Evolutionary conservation across 2,329 filamentous ascomycete species (phyloP).

Genomic region (Elsinoe fawcettii): DNA sequence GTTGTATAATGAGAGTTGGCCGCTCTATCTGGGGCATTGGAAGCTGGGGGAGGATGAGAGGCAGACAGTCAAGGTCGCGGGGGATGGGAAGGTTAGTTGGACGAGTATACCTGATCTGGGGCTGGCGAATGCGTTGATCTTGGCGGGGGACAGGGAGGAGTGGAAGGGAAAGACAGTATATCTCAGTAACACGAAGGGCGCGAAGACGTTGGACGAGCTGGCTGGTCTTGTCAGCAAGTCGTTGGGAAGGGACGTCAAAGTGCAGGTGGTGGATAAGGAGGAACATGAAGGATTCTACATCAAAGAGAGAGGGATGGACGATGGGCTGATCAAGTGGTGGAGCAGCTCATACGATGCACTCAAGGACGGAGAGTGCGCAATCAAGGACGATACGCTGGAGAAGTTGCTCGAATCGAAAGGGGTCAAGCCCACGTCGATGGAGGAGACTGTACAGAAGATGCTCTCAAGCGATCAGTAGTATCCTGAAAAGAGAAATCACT

Average conservation of each 20-base stretch:
- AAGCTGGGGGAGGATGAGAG: slow-evolving; percentile 30
- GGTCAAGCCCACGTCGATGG: slow-evolving; percentile 31
- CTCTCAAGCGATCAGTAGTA: slow-evolving; percentile 17
- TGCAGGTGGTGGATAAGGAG: slow-evolving; percentile 32
- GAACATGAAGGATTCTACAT: slow-evolving; percentile 38
- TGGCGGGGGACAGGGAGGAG: slow-evolving; percentile 28
- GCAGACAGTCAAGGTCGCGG: slow-evolving; percentile 32
- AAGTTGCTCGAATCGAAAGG: slow-evolving; percentile 30
- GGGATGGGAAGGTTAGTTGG: slow-evolving; percentile 38
- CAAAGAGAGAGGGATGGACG: slow-evolving; percentile 30
- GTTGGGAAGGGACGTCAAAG: slow-evolving; percentile 26
- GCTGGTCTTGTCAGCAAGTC: slow-evolving; percentile 25
- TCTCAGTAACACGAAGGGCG: slow-evolving; percentile 26
- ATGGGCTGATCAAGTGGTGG: slow-evolving; percentile 39
- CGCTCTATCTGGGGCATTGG: slow-evolving; percentile 41
- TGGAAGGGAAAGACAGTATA: slow-evolving; percentile 34
- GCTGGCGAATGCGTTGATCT: slow-evolving; percentile 35
- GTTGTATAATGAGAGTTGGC: slow-evolving; percentile 42
- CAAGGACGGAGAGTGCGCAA: slow-evolving; percentile 35
- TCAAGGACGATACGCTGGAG: slow-evolving; percentile 36
- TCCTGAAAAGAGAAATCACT: not conserved
- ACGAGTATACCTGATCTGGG: slow-evolving; percentile 39
- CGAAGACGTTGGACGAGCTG: slow-evolving; percentile 24
- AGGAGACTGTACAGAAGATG: slow-evolving; percentile 38
- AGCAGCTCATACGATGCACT: slow-evolving; percentile 39